These are phyloP conservation scores for Mucor racemosus DNA, from an alignment of 371 early-diverging fungal genomes.

Conservation along the genomic window DNA sequence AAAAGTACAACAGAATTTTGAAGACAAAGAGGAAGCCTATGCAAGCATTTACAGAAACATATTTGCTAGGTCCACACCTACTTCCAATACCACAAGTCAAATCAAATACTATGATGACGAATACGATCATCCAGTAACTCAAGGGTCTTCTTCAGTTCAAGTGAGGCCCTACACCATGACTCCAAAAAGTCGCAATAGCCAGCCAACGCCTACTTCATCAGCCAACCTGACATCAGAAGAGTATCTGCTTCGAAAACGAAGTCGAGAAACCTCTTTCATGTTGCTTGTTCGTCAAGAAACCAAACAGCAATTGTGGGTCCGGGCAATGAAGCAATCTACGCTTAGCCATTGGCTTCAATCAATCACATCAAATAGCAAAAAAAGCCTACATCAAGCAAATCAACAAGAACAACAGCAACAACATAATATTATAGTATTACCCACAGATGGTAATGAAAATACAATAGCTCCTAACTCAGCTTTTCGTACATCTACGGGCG, in stretches of 20 bases:
- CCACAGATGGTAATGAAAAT: not conserved
- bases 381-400: not conserved
- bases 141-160: not conserved
- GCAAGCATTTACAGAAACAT: constrained; percentile 6
- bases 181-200: constrained; percentile 11
- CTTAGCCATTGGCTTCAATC: constrained; percentile 10
- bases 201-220: constrained; percentile 9
- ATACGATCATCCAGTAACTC: not conserved
- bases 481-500: not conserved
- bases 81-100: constrained; percentile 8
- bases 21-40: constrained; percentile 1
- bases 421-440: not conserved
- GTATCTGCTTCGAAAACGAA: constrained; percentile 1
- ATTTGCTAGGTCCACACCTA: constrained; percentile 3
- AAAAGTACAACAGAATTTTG: constrained; percentile 8
- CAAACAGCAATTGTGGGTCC: constrained; percentile 13
- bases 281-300: constrained; percentile 13
- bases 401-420: not conserved
- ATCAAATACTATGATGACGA: constrained; percentile 15
- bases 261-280: constrained; percentile 17
- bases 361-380: not conserved
- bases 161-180: constrained; percentile 5
- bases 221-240: constrained; percentile 17
- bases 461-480: not conserved
- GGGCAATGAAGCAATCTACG: constrained; percentile 13